Evolutionary conservation across 306 rosid species (phyloP).

Genomic region (Citrullus amarus): DNA sequence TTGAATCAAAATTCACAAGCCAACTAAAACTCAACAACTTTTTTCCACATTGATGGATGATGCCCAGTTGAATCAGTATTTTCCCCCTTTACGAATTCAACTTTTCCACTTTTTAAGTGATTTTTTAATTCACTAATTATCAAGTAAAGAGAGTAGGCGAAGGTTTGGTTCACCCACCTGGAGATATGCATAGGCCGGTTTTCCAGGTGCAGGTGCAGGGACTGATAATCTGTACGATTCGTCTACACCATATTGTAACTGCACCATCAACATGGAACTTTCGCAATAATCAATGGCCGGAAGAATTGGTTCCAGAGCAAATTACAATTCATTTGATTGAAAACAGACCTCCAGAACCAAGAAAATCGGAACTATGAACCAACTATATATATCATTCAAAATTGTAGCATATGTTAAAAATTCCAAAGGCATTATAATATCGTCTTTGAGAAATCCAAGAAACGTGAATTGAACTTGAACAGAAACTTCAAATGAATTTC

Average conservation of each 20-base stretch:
- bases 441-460: neutral
- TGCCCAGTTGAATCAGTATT: neutral
- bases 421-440: neutral
- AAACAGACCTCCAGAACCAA: neutral
- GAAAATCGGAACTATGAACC: neutral
- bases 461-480: neutral
- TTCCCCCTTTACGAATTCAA: neutral
- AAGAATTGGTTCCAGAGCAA: neutral
- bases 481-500: neutral
- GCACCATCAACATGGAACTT: neutral
- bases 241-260: slow-evolving; percentile 26
- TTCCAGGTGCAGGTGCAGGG: slow-evolving; percentile 19
- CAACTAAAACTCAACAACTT: neutral
- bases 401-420: neutral
- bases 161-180: slow-evolving; percentile 15
- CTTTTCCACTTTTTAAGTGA: neutral
- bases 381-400: neutral
- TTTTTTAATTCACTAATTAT: neutral
- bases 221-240: slow-evolving; percentile 28
- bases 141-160: neutral
- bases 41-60: neutral
- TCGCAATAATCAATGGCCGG: neutral
- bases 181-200: slow-evolving; percentile 18
- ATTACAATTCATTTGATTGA: neutral
- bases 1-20: neutral